These are phyloP conservation scores for Bryoerythrophyllum caledonicum DNA, from an alignment of 225 moss, liverwort and hornwort species.

Conservation along the genomic window DNA sequence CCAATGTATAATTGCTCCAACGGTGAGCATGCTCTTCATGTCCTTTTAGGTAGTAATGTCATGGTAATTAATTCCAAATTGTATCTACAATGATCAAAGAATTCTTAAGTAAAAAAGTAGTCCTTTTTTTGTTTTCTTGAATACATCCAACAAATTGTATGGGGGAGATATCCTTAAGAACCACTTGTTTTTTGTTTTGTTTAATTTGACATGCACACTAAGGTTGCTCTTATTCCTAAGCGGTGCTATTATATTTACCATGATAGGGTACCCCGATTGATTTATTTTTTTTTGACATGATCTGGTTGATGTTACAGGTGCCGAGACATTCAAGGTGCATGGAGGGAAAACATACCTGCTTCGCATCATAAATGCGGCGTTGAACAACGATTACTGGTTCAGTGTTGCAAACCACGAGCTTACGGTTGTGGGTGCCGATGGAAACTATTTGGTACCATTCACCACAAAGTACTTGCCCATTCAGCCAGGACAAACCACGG, in stretches of 20 bases:
- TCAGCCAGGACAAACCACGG: constrained; percentile 55
- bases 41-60: too few species aligned
- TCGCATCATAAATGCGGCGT: constrained; percentile 42
- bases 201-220: too few species aligned
- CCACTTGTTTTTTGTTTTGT: too few species aligned
- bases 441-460: constrained; percentile 64
- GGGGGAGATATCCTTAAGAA: too few species aligned
- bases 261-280: too few species aligned
- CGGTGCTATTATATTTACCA: too few species aligned
- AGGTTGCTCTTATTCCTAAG: too few species aligned
- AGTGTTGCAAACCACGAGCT: constrained; percentile 46
- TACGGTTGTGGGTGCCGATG: constrained; percentile 60
- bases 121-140: too few species aligned
- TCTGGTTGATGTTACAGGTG: background rate
- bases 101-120: too few species aligned
- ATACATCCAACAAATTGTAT: too few species aligned
- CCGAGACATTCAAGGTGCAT: constrained; percentile 1
- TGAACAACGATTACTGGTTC: constrained; percentile 49
- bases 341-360: constrained; percentile 39
- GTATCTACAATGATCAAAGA: too few species aligned
- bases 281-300: background rate
- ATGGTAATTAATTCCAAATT: too few species aligned
- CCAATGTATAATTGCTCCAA: constrained; percentile 28
- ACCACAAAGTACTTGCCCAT: constrained; percentile 30
- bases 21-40: constrained; percentile 5